Conservation (phyloP, 2,329 filamentous ascomycete genomes). For the Fusarium brachygibbosum region DNA sequence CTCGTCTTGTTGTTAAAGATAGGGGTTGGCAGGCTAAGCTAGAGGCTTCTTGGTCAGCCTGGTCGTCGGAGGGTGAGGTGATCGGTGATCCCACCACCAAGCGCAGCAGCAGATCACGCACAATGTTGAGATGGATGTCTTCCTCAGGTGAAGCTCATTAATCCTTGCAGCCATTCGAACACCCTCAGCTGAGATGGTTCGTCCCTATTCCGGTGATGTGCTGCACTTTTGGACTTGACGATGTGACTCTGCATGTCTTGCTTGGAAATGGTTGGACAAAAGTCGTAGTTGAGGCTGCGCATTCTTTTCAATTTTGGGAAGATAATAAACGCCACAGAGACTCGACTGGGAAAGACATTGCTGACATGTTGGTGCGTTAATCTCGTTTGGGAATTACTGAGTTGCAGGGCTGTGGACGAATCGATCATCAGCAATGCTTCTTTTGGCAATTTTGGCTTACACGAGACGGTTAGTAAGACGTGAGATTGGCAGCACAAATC, state of each 20-base stretch:
- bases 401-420: slow-evolving; percentile 29
- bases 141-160: slow-evolving; percentile 22
- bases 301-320: slow-evolving; percentile 21
- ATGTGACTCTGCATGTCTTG: slow-evolving; percentile 29
- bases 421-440: slow-evolving; percentile 21
- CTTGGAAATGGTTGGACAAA: slow-evolving; percentile 28
- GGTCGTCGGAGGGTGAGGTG: slow-evolving; percentile 44
- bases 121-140: slow-evolving; percentile 32
- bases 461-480: slow-evolving; percentile 29
- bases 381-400: slow-evolving; percentile 41
- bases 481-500: slow-evolving; percentile 28
- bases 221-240: slow-evolving; percentile 15
- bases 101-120: slow-evolving; percentile 37
- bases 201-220: slow-evolving; percentile 37
- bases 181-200: slow-evolving; percentile 38
- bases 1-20: slow-evolving; percentile 21
- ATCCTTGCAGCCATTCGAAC: slow-evolving; percentile 38
- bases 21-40: slow-evolving; percentile 25
- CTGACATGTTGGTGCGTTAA: slow-evolving; percentile 24
- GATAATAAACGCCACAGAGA: slow-evolving; percentile 18
- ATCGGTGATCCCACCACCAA: slow-evolving; percentile 47
- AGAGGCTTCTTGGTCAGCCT: slow-evolving; percentile 23
- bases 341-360: slow-evolving; percentile 27
- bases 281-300: slow-evolving; percentile 26
- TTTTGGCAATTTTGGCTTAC: slow-evolving; percentile 13